Evolutionary conservation across 1,284 basidiomycete species (phyloP).

Genomic region (Rhizopogon hawkerae): DNA sequence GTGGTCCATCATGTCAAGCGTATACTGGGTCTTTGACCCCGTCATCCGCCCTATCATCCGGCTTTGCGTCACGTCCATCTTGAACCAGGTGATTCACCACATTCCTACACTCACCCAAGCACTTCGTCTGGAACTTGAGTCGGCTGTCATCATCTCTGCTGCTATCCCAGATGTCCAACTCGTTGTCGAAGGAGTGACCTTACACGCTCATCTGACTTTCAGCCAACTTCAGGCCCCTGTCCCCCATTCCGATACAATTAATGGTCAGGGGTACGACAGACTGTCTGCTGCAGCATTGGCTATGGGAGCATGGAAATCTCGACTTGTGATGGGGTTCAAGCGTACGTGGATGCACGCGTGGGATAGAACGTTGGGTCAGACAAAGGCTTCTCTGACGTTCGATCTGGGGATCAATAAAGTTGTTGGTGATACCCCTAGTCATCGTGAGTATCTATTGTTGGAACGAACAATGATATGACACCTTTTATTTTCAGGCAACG

Average conservation of each 20-base stretch:
- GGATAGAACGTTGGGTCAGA: constrained; percentile 59
- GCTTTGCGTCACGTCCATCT: constrained; percentile 39
- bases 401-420: constrained; percentile 44
- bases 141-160: constrained; percentile 41
- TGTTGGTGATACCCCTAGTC: constrained; percentile 31
- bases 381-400: constrained; percentile 45
- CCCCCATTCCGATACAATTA: constrained; percentile 19
- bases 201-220: constrained; percentile 49
- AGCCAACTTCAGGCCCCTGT: constrained; percentile 37
- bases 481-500: constrained; percentile 12
- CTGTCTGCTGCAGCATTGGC: constrained; percentile 34
- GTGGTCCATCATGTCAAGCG: constrained; percentile 36
- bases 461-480: constrained; percentile 6
- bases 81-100: constrained; percentile 53
- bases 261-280: constrained; percentile 17
- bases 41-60: constrained; percentile 54
- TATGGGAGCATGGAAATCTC: constrained; percentile 52
- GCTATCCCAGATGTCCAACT: constrained; percentile 45
- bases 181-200: constrained; percentile 38
- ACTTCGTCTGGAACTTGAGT: constrained; percentile 57
- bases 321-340: constrained; percentile 48
- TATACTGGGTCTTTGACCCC: constrained; percentile 48
- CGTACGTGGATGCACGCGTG: constrained; percentile 58
- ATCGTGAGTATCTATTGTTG: not conserved
- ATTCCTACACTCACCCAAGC: constrained; percentile 58